Conservation (phyloP, 306 rosid genomes). For the Sophora flavescens region DNA sequence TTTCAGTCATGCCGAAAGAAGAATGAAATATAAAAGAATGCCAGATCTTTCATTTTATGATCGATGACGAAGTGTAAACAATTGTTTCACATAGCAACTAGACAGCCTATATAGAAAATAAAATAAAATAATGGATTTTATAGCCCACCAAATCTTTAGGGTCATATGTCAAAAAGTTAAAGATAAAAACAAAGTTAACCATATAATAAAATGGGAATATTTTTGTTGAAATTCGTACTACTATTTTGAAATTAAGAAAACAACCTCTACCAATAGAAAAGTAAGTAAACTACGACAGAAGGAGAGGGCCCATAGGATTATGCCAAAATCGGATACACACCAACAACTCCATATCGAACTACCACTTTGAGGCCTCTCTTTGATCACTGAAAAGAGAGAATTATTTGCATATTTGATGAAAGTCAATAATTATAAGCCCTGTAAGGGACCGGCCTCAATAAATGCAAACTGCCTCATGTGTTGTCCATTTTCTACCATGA, state of each 20-base stretch:
- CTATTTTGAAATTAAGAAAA: slow-evolving; percentile 1
- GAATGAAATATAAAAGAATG: too few relatives aligned
- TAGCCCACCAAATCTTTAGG: background rate
- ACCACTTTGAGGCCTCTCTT: slow-evolving; percentile 49
- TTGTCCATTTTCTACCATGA: slow-evolving; percentile 45
- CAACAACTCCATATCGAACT: slow-evolving; percentile 53
- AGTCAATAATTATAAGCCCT: slow-evolving; percentile 40
- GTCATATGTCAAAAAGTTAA: background rate
- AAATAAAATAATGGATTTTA: background rate
- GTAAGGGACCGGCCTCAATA: slow-evolving; percentile 54
- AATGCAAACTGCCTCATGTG: slow-evolving; percentile 52
- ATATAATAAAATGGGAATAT: slow-evolving; percentile 13
- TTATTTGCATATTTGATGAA: slow-evolving; percentile 48
- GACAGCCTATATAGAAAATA: background rate
- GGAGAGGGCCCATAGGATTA: slow-evolving; percentile 46
- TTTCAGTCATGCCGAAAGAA: too few relatives aligned
- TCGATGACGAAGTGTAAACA: slow-evolving; percentile 2
- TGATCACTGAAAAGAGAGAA: slow-evolving; percentile 34
- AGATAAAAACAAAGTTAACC: background rate
- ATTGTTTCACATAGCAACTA: background rate
- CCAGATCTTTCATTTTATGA: background rate
- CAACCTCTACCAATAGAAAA: background rate
- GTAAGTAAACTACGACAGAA: slow-evolving; percentile 16
- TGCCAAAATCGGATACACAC: slow-evolving; percentile 50
- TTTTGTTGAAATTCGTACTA: background rate